Base-by-base conservation (phyloP, 2,329 filamentous ascomycete genomes). In the Sordariomycetes sp. region DNA sequence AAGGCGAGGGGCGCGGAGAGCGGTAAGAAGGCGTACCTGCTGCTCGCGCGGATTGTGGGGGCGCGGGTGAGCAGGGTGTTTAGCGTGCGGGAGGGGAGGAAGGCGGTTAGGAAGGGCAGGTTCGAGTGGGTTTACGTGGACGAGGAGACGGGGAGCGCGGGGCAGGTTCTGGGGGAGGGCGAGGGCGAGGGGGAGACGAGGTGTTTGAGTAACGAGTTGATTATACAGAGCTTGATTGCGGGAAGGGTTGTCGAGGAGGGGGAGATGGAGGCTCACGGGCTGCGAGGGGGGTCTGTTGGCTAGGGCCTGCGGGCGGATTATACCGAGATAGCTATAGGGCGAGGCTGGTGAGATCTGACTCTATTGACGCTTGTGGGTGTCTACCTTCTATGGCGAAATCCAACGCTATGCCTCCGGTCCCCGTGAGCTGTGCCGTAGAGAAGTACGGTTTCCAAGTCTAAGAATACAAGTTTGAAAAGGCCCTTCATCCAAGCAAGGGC, bases 201-300 rank as follows among this genome's bases (percentile, higher is more conserved):
- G 61, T 79, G 94, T 52, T 80, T 96, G 57, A 87, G 86, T 59
- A 87, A 95, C 69, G 93, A 97, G 71, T 84, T 93, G 67, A 84
- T 97, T 24, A 86, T 96, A 58, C 93, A 99, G 76, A 97, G 91
- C 70, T 75, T 97, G 60, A 97, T 99, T 62, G 70, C 96, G 55
- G 93, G 92, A 1, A 82, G 85, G 61, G 72, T 97, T 64, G 81
- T 91, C 57, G 86, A 89, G 61, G 80, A 83, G 55, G 77, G 74
- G 14, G 79, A 83, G 63, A 60, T 59, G 60, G 60, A 22, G 18
- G 34, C 50, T 24, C 35, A 35, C 20, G 18, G 46, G 46, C 6
- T 50, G 11, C 22, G 46, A 50, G 40, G 14, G n/a, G 8, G 11
- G 7, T n/a, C 16, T 16, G 37, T 40, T n/a, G 28, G 28, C 28